phyloP scores from a whole-genome alignment of 2,329 filamentous ascomycete genomes.

The Plectosphaerella plurivora region DNA sequence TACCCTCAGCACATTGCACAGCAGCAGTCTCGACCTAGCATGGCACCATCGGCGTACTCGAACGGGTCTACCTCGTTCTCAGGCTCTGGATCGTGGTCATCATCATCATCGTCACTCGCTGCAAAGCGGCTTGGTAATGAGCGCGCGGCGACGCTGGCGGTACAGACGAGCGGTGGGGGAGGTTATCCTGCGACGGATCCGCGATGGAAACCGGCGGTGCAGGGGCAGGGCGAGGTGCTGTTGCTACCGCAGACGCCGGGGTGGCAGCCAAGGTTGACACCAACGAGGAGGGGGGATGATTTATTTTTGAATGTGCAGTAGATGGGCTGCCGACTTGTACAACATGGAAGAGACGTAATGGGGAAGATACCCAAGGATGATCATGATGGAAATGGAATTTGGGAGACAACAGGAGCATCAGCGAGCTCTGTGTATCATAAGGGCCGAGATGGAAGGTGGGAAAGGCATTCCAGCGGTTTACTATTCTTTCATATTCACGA shows the following conservation, averaged over 20 bases:
- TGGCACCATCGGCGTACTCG: background rate
- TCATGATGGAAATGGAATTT: no score
- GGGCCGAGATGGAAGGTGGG: no score
- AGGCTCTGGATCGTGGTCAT: background rate
- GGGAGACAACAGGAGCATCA: no score
- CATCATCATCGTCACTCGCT: slow-evolving; percentile 36
- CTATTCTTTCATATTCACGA: no score
- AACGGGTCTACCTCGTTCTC: background rate
- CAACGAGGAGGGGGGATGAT: slow-evolving; percentile 62
- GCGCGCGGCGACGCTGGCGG: slow-evolving; percentile 41
- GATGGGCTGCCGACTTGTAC: background rate
- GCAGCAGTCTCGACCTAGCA: background rate
- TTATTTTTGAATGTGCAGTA: slow-evolving; percentile 54
- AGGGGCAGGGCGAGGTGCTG: slow-evolving; percentile 11
- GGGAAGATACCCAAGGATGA: no score
- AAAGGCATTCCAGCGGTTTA: no score
- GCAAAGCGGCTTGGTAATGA: slow-evolving; percentile 48
- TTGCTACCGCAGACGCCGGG: slow-evolving; percentile 44
- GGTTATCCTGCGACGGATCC: background rate
- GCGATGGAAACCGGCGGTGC: slow-evolving; percentile 11
- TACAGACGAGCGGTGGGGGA: slow-evolving; percentile 14
- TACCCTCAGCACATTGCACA: slow-evolving; percentile 2
- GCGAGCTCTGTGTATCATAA: no score
- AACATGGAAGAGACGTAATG: no score
- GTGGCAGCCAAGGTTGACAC: slow-evolving; percentile 63